Base-by-base conservation (phyloP, 306 rosid species). In the Glycine tomentella region DNA sequence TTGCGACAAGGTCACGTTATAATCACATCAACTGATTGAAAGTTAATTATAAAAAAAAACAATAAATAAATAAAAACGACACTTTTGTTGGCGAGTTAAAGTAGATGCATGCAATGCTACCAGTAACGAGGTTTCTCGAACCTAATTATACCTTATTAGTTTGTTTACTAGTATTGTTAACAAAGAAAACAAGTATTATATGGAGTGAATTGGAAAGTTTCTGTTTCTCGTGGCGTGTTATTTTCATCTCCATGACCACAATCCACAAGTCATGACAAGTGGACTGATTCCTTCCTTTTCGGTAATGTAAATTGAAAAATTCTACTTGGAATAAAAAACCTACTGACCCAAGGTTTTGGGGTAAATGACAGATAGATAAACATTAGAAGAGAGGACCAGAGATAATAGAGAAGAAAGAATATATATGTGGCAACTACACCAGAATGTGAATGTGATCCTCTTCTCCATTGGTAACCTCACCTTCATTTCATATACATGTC, bases 401-500 rank as follows among this genome's bases (percentile, higher is more conserved):
- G 0, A 61, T 25, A 33, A 33, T 62, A 36, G 48, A 64, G 69
- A 64, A 64, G 53, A 59, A 20, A 20, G 20, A 20, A 57, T 58
- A 69, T 44, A 48, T 45, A 70, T 25, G 31, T 56, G 72, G 65
- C 72, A 82, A 76, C 62, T 70, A 8, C 78, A 76, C 78, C 57
- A 58, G 31, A 58, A 61, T 61, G 31, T 12, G 48, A 42, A 75
- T 20, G 31, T 25, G 2, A 44, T 61, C 33, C 16, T 75, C 70
- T 40, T 2, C 58, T 4, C 31, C 31, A 25, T 69, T 82, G 72
- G 59, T 33, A 66, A 13, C 38, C 13, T 72, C 53, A 52, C 20
- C 31, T 25, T 25, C 40, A 36, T 36, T 36, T 36, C 40, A 36
- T 36, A 0, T 1, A 8, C 20, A 5, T 38, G 44, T 58, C 0